A percentile compares a stretch with the other conserved stretches of the same genome.
Evolutionary conservation across 164 flowering plant species (phyloP).

Genomic region (Berberis thunbergii): DNA sequence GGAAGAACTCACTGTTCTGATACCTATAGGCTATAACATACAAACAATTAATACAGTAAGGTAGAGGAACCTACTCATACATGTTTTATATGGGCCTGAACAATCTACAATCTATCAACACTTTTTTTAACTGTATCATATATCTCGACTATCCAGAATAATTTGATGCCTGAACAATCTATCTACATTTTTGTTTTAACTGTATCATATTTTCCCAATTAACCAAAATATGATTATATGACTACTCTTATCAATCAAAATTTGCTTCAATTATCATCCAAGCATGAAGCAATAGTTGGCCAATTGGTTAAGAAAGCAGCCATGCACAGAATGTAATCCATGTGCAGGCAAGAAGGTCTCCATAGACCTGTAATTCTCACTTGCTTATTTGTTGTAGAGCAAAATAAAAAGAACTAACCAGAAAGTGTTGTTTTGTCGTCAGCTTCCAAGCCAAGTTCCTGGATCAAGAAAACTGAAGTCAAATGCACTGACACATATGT

Average conservation of each 20-base stretch:
- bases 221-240: background rate
- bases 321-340: background rate
- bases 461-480: slow-evolving; percentile 21
- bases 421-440: slow-evolving; percentile 99
- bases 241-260: background rate
- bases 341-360: background rate
- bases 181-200: too few species aligned
- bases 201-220: too few species aligned
- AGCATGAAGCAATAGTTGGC: background rate
- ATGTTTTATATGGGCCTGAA: too few species aligned
- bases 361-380: background rate
- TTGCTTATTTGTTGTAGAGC: background rate
- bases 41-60: too few species aligned
- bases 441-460: slow-evolving; percentile 96
- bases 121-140: background rate
- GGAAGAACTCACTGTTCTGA: too few species aligned
- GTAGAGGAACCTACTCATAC: too few species aligned
- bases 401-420: slow-evolving; percentile 40
- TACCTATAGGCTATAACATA: too few species aligned
- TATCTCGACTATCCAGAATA: background rate
- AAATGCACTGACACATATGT: background rate
- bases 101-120: background rate
- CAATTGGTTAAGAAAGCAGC: background rate
- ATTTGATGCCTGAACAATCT: background rate
- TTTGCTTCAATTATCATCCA: background rate